Evolutionary conservation across 2,329 filamentous ascomycete species (phyloP), one percentile per base, ranked within the genome.

Genomic region (Colletotrichum cuscutae): DNA sequence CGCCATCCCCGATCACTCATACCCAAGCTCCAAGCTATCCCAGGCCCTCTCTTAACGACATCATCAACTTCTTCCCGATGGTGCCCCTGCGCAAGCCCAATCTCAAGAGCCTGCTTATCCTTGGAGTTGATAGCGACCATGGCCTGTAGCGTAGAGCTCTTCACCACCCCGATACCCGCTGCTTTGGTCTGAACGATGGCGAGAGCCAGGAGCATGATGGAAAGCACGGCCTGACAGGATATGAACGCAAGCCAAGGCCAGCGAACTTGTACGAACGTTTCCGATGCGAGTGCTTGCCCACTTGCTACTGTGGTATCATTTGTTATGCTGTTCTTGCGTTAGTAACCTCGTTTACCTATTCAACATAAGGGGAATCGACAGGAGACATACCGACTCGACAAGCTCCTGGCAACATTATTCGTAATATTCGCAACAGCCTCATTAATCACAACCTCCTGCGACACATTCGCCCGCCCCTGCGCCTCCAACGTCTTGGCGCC

Each of bases 171-270:
- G 1, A 77, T 64, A 6, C 59, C 72, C 19, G 74, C 53, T 9
- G 26, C 15, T 13, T 49, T 62, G 1, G 74, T 73, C 15, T 71
- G 52, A 15, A 70, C 19, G 13, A 76, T 65, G 12, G 73, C 72
- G 6, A 62, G 37, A 8, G 68, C 46, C 26, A 77, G 28, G 9
- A 76, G 68, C 1, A 69, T 28, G 1, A 74, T 56, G 7, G 76
- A 64, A 5, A 77, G 63, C 13, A 11, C 66, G 28, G 74, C 61
- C 59, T 76, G 76, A 11, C 65, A 58, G 6, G 74, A 73, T 5
- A 76, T 52, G n/a, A 76, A 72, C 1, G 68, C 58, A 3, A 76
- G 68, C 75, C 75, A 76, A 5, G 62, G 62, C 75, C 75, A 76
- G 19, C 75, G 69, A 4, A 76, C 69, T 6, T 56, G 5, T 12